Evolutionary conservation across 2,329 filamentous ascomycete genomes (phyloP), one percentile per base, ranked within the genome.

Genomic region (Cytospora piceae): DNA sequence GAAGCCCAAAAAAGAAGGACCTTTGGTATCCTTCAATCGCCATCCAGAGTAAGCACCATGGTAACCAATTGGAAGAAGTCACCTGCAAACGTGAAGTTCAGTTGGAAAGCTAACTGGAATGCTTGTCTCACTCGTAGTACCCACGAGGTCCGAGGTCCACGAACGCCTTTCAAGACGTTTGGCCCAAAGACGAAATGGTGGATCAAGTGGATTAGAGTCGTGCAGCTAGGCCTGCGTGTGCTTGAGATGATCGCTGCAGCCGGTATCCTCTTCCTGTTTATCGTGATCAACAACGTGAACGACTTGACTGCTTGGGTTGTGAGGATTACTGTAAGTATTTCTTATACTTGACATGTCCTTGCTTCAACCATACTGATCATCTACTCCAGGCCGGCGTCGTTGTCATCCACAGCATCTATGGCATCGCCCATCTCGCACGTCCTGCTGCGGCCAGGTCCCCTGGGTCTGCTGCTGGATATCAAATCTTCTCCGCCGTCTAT

Each of bases 391-490:
- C 92, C 64, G 91, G 87, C n/a, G 82, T 94, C 51, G 90, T 90
- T 60, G 84, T 90, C 56, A 72, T 91, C 5, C 88, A 93, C 74
- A 88, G 86, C 20, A 72, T 88, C 22, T 98, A 98, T 76, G 91
- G 85, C 52, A 84, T 96, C 67, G 95, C 91, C 72, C 93, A 97
- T 75, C 86, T 96, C 49, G 82, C 86, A 17, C 87, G 91, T 37
- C 86, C 89, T 46, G 85, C 91, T 0, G 87, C 87, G 57, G 85
- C 83, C 54, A 87, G 93, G 60, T 88, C 93, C 0, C 89, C 94
- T 0, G 89, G 83, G 4, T 96, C 92, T 27, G 92, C 93, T 22
- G 89, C 92, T 17, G 94, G 92, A 69, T 98, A 98, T 77, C 93
- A 96, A 77, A 79, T 95, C 65, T 98, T 97, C 75, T 87, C 93